These are phyloP conservation scores for Pseudopediastrum boryanum DNA, from an alignment of 139 green algal genomes.

Conservation along the genomic window DNA sequence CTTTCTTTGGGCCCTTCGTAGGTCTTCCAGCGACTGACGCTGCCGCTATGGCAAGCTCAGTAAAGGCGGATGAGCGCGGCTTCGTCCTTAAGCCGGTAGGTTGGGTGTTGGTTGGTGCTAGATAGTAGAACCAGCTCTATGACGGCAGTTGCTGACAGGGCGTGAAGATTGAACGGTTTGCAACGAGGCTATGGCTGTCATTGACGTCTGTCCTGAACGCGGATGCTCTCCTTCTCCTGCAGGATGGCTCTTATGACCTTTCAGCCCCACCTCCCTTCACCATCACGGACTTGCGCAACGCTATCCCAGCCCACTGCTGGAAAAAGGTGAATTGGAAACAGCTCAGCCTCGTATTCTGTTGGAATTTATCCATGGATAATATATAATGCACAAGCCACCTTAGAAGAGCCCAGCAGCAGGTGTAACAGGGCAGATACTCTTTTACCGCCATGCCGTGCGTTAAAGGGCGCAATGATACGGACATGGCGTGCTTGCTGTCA, in stretches of 20 bases:
- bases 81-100: slow-evolving; percentile 32
- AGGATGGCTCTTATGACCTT: slow-evolving; percentile 55
- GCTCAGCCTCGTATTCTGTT: too few relatives aligned
- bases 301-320: slow-evolving; percentile 79
- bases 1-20: too few relatives aligned
- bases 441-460: neutral
- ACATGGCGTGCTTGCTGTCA: neutral
- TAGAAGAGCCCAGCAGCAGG: neutral
- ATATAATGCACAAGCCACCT: neutral
- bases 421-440: neutral
- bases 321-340: slow-evolving; percentile 74
- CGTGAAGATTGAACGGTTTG: neutral
- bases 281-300: slow-evolving; percentile 78
- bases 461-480: too few relatives aligned
- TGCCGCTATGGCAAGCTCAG: too few relatives aligned
- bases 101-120: neutral
- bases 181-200: neutral
- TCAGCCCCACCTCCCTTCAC: slow-evolving; percentile 82
- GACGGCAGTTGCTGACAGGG: neutral
- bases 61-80: slow-evolving; percentile 22
- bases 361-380: neutral
- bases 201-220: neutral
- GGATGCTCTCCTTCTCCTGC: neutral
- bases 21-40: too few relatives aligned
- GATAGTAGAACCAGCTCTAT: neutral